Evolutionary conservation across 352 stramenopile species (phyloP), one percentile per base, ranked within the genome.

Genomic region (Pythium phragmiticola): DNA sequence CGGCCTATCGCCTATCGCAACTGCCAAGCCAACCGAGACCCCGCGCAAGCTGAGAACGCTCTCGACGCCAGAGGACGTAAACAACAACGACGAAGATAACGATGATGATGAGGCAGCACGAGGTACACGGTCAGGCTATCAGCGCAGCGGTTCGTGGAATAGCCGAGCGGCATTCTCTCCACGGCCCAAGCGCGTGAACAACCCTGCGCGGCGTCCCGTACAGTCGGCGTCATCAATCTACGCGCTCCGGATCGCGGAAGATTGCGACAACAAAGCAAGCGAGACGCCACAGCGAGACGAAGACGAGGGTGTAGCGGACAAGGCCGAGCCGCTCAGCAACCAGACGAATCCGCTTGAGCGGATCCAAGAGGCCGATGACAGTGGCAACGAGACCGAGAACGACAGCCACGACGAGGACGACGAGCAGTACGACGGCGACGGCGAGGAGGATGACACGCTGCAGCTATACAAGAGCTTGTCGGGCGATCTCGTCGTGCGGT

Each of bases 401-500:
- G 49, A 73, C 26, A 68, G 53, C n/a, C 28, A 60, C 16, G 60
- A 66, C 7, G 72, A 60, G 7, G 16, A 55, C 37, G 62, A 67
- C 48, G 37, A 66, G 51, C 63, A 26, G 19, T 59, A 68, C 9
- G 59, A 64, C 21, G 68, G 62, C 23, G 55, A 66, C 30, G 43
- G 41, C n/a, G 64, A 69, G 26, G 55, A 56, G n/a, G 52, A 72
- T 37, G 65, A 41, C 0, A 23, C 42, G 11, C 30, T 57, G 50
- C 63, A 65, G 56, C 26, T 70, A 30, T 70, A 70, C 63, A 70
- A 70, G 50, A 82, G 74, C 57, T 54, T 75, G 26, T 64, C 36
- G 26, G 74, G 67, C 37, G 71, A 80, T 49, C 61, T 70, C 7
- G 72, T 76, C 57, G 64, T 80, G 50, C 58, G 56, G 8, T 83